Evolutionary conservation across 2,329 filamentous ascomycete genomes (phyloP), one percentile per base, ranked within the genome.

Genomic region (Rhinocladiella similis): DNA sequence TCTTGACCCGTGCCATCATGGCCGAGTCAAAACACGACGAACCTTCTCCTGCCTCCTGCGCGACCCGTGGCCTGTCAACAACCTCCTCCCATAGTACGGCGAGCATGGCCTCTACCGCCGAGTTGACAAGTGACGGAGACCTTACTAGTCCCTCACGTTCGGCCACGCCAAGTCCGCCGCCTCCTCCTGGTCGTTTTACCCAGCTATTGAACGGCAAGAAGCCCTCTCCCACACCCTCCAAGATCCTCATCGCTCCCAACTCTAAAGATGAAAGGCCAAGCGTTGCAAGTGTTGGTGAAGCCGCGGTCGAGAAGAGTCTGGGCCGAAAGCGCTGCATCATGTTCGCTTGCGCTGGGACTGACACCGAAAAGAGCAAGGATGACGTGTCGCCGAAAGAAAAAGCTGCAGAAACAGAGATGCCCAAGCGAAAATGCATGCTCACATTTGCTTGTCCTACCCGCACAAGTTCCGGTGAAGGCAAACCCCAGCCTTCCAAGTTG

Each of bases 41-140:
- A 72, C 67, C 68, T 2, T 57, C 57, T 50, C 56, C 43, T n/a
- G 19, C 10, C 20, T 46, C 43, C 4, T n/a, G 20, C 29, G 20
- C 20, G n/a, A 22, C n/a, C 25, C 43, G 43, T 64, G 75, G 76
- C 41, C 65, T 78, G 56, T 79, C 77, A 38, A 81, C 70, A 61
- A 73, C 85, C 57, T 93, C 89, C 58, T 86, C 88, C 66, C 88
- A 86, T 70, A 95, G 90, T 77, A 93, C 87, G 68, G 77, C 85
- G 64, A 96, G 91, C 74, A 75, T 88, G 57, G 82, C 89, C 45
- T 96, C 92, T 1, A 95, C 91, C 2, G 89, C 89, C 36, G 93
- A 97, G 63, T 80, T 97, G 55, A 97, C 91, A n/a, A 97, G 92
- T 73, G 94, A 97, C 68, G 94, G 90, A 56, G 92, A 90, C 57